These are phyloP conservation scores for Gynostemma pentaphyllum DNA, from an alignment of 306 rosid species.

Conservation along the genomic window DNA sequence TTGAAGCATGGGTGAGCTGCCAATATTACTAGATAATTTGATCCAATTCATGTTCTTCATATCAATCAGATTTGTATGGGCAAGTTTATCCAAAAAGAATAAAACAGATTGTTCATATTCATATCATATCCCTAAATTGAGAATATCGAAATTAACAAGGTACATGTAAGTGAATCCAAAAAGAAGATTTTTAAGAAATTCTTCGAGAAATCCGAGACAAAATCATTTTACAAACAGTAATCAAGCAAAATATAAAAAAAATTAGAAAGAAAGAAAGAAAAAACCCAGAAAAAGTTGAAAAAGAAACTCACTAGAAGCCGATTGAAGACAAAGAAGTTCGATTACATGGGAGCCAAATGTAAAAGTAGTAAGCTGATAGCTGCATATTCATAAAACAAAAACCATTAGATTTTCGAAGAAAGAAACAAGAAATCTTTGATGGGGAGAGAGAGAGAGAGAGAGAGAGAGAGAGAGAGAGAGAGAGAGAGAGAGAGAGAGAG, in stretches of 20 bases:
- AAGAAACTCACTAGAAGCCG: conserved; percentile 73
- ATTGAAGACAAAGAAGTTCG: conserved; percentile 59
- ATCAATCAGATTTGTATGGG: not conserved
- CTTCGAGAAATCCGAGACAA: not conserved
- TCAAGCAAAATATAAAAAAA: not conserved
- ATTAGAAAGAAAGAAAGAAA: not conserved
- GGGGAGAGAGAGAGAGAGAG: not conserved
- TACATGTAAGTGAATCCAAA: not conserved
- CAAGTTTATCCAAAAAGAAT: not conserved
- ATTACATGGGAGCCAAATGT: conserved; percentile 71
- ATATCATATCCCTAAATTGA: too few species aligned
- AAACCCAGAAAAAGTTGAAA: not conserved
- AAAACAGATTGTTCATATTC: not conserved
- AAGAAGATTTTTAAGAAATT: not conserved
- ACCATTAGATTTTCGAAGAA: not conserved
- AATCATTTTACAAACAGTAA: not conserved
- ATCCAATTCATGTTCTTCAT: not conserved
- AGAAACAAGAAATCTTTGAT: not conserved
- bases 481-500: not conserved
- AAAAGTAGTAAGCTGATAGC: conserved; percentile 71
- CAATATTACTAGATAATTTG: not conserved
- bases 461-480: conserved; percentile 1
- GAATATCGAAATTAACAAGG: not conserved
- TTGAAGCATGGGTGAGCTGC: not conserved
- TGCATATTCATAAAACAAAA: conserved; percentile 17